Conservation (phyloP, 2,329 filamentous ascomycete species). For the Geosmithia flava region DNA sequence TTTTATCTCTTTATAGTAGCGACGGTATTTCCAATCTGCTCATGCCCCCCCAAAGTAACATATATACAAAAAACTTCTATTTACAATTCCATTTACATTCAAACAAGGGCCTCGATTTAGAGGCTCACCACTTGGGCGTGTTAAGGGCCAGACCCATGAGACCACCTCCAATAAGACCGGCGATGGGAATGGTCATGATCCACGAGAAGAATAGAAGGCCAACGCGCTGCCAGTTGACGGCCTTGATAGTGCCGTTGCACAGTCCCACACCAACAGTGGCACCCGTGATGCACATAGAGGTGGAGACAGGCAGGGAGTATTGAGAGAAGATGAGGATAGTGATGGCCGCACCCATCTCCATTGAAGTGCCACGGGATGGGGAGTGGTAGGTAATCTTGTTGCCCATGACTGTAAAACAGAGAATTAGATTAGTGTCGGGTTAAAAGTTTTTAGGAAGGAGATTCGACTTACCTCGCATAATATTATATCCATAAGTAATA, state of each 20-base stretch:
- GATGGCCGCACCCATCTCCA: conserved; percentile 71
- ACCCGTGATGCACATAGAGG: conserved; percentile 69
- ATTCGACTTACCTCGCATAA: conserved; percentile 57
- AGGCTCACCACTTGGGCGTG: conserved; percentile 6
- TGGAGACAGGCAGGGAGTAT: conserved; percentile 64
- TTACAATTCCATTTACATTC: neutral
- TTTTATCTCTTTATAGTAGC: too few species aligned
- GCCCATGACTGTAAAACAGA: conserved; percentile 48
- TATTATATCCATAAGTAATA: conserved; percentile 69
- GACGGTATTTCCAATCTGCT: too few species aligned
- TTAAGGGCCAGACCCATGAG: conserved; percentile 13
- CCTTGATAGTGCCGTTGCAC: conserved; percentile 59
- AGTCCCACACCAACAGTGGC: conserved; percentile 68
- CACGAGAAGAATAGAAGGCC: conserved; percentile 55
- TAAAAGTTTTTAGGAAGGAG: neutral
- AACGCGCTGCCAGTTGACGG: conserved; percentile 67
- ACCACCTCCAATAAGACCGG: conserved; percentile 12
- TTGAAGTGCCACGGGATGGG: conserved; percentile 46
- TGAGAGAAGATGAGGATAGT: conserved; percentile 68
- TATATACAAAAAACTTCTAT: neutral
- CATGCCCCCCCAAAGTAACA: neutral
- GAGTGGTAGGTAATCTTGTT: conserved; percentile 68
- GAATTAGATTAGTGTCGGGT: conserved; percentile 1
- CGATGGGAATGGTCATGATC: conserved; percentile 15
- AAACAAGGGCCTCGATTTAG: neutral